Conservation (phyloP, 495 filamentous ascomycete species). For the Acidomyces sp. region DNA sequence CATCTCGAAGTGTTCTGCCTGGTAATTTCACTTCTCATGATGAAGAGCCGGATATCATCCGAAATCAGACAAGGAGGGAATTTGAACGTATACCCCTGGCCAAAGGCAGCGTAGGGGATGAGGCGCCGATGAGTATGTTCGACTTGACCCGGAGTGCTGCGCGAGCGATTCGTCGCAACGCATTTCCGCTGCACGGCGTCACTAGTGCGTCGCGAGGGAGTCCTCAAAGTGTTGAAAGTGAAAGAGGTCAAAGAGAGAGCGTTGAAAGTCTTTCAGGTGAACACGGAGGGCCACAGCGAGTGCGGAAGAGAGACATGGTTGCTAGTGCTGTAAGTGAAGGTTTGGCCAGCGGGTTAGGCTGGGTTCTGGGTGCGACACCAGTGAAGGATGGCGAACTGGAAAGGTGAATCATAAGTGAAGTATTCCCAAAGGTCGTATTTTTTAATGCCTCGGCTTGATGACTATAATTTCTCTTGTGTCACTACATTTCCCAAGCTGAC, state of each 20-base stretch:
- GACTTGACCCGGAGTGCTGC: slow-evolving; percentile 78
- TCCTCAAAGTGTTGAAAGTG: slow-evolving; percentile 18
- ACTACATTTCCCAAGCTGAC: too few species aligned
- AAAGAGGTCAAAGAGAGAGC: too few species aligned
- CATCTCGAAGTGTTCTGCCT: slow-evolving; percentile 16
- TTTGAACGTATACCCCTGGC: slow-evolving; percentile 20
- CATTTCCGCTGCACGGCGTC: slow-evolving; percentile 37
- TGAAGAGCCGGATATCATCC: slow-evolving; percentile 14
- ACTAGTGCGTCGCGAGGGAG: too few species aligned
- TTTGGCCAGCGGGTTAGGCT: slow-evolving; percentile 30
- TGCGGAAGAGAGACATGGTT: slow-evolving; percentile 32
- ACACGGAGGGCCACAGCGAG: slow-evolving; percentile 21
- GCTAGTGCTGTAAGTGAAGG: slow-evolving; percentile 29
- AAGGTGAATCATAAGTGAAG: too few species aligned
- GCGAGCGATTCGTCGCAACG: slow-evolving; percentile 53
- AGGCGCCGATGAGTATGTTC: slow-evolving; percentile 87
- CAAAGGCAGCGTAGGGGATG: slow-evolving; percentile 35
- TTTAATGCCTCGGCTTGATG: too few species aligned
- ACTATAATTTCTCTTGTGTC: too few species aligned
- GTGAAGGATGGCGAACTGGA: too few species aligned
- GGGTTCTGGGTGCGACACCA: slow-evolving; percentile 27
- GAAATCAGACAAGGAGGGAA: slow-evolving; percentile 17
- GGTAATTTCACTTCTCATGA: slow-evolving; percentile 16
- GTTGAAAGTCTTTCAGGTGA: slow-evolving; percentile 8
- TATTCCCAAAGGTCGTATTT: too few species aligned